These are phyloP conservation scores for Auricularia heimuer DNA, from an alignment of 768 basidiomycete genomes.

Conservation along the genomic window DNA sequence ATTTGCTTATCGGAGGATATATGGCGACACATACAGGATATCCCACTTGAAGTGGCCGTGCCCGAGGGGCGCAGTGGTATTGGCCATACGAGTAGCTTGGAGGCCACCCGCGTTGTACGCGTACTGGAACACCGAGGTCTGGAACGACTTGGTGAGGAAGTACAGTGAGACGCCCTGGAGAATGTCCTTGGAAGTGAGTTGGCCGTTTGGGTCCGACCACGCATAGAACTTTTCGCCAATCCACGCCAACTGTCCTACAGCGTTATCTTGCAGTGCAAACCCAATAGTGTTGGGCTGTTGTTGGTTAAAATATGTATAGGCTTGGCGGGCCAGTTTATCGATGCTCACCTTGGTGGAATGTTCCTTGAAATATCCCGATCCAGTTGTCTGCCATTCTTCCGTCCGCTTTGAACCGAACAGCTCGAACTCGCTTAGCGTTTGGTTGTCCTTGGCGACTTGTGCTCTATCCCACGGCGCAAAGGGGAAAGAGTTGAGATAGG, in stretches of 20 bases:
- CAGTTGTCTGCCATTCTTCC: constrained; percentile 4
- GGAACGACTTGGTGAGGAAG: constrained; percentile 16
- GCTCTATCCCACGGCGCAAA: not conserved
- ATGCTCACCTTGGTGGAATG: not conserved
- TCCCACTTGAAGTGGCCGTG: constrained; percentile 3
- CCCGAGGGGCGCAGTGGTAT: not conserved
- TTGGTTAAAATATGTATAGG: constrained; percentile 1
- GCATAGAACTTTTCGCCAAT: constrained; percentile 15
- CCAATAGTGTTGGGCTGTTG: constrained; percentile 18
- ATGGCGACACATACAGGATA: not conserved
- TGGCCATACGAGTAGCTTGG: not conserved
- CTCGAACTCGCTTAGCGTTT: constrained; percentile 2
- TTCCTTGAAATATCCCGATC: constrained; percentile 4
- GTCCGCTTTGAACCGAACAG: not conserved
- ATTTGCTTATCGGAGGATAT: too few relatives aligned
- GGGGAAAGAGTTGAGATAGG: constrained; percentile 10
- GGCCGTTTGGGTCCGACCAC: constrained; percentile 10
- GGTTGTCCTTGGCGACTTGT: not conserved
- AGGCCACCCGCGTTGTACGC: constrained; percentile 7
- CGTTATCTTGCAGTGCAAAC: constrained; percentile 17
- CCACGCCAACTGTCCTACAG: constrained; percentile 19
- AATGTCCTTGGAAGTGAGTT: constrained; percentile 10
- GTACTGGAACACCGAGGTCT: constrained; percentile 14
- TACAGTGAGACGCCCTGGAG: constrained; percentile 17
- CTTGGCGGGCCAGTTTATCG: too few relatives aligned